phyloP scores from a whole-genome alignment of 768 basidiomycete genomes.

The Xanthoconium stramineum region DNA sequence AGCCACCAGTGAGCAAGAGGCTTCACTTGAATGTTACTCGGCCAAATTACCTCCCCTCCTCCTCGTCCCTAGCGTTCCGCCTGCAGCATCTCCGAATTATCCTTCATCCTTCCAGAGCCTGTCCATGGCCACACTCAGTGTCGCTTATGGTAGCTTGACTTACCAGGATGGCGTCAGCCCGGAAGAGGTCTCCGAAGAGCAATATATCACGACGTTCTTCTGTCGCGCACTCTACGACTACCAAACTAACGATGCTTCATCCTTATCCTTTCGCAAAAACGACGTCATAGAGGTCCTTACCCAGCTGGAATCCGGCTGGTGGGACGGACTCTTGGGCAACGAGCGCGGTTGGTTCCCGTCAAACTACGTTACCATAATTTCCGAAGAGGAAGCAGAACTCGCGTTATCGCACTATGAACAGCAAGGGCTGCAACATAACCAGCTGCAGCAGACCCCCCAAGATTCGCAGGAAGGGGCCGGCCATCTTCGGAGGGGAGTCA shows the following conservation, averaged over 20 bases:
- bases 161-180: slow-evolving; percentile 23
- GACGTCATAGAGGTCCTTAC: slow-evolving; percentile 95
- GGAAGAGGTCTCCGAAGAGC: slow-evolving; percentile 47
- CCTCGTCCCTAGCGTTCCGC: slow-evolving; percentile 10
- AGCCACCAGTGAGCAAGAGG: slow-evolving; percentile 2
- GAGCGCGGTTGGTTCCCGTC: slow-evolving; percentile 97
- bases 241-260: slow-evolving; percentile 80
- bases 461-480: slow-evolving; percentile 12
- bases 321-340: slow-evolving; percentile 90
- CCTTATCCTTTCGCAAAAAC: slow-evolving; percentile 80
- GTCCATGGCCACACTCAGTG: slow-evolving; percentile 25
- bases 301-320: slow-evolving; percentile 93
- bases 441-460: slow-evolving; percentile 11
- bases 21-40: slow-evolving; percentile 15
- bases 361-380: slow-evolving; percentile 83
- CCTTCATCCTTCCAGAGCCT: slow-evolving; percentile 1
- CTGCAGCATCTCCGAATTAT: background rate
- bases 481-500: slow-evolving; percentile 11
- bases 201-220: slow-evolving; percentile 68
- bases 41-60: slow-evolving; percentile 10
- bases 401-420: slow-evolving; percentile 41
- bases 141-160: slow-evolving; percentile 18
- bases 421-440: slow-evolving; percentile 11
- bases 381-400: slow-evolving; percentile 76
- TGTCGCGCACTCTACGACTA: slow-evolving; percentile 94